Base-by-base conservation (phyloP, 176 grass and related monocot species). In the Phoenix roebelenii region DNA sequence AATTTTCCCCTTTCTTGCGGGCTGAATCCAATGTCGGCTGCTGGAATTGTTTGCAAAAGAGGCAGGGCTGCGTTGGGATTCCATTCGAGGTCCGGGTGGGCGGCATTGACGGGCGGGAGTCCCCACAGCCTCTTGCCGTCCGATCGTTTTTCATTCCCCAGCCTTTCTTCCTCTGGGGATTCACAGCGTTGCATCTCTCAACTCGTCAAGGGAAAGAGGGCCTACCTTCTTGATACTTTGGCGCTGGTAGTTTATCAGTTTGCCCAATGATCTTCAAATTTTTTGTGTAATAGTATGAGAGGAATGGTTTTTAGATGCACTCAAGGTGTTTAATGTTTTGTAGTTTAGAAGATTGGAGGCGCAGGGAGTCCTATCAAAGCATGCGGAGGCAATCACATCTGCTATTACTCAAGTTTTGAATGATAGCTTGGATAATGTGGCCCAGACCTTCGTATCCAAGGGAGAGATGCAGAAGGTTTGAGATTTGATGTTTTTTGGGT, bases 401-500 rank as follows among this genome's bases (percentile, higher is more conserved):
- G 84, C 92, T 1, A 97, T 97, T 70, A 97, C 87, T 4, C 87
- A 97, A 72, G 87, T 97, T 57, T 82, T 97, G 75, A 97, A 85
- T 73, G 87, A 97, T 72, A 97, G 92, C 74, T 80, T 97, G 61
- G 84, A 97, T 69, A 97, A 85, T 70, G 83, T 97, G 72, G 80
- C 87, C 18, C 83, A 83, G 55, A 91, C 84, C 18, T 97, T 97
- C 52, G 84, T 91, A 73, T 80, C 87, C 6, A 97, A 91, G 63
- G 77, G 74, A 18, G 87, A 91, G 72, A 91, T 91, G 92, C 78
- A 91, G 79, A 91, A 79, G 83, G 92, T 91, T 28, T 53, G 50
- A 22, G 15, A 1, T 59, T 2, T 1, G 5, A 10, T 26, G 48
- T 57, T 20, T 44, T 12, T 44, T 44, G 7, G 26, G 35, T 2